Evolutionary conservation across 2,329 filamentous ascomycete species (phyloP).

Genomic region (Dendrostoma leiphaemia): DNA sequence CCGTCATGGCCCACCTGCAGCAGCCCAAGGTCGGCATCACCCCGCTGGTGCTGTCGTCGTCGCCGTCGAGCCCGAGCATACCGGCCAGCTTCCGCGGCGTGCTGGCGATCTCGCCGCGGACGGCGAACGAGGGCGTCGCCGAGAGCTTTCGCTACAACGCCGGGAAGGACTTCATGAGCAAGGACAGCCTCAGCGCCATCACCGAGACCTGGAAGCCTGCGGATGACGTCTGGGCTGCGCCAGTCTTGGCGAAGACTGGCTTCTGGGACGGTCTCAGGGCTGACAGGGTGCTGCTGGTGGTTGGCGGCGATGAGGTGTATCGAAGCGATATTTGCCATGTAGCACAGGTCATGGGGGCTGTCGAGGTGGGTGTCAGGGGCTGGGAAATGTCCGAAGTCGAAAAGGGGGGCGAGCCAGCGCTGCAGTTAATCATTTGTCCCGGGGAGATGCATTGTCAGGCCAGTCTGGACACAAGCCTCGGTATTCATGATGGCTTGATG

Average conservation of each 20-base stretch:
- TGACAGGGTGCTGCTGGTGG: slow-evolving; percentile 15
- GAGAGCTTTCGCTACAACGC: slow-evolving; percentile 20
- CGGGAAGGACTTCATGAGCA: slow-evolving; percentile 20
- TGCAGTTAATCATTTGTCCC: slow-evolving; percentile 19
- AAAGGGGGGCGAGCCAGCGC: neutral
- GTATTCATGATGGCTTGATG: slow-evolving; percentile 17
- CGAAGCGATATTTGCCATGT: slow-evolving; percentile 19
- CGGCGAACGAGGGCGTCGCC: slow-evolving; percentile 19
- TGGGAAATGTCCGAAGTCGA: neutral
- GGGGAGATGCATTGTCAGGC: slow-evolving; percentile 21
- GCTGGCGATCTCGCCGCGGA: slow-evolving; percentile 22
- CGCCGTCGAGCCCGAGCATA: neutral
- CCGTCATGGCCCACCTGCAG: slow-evolving; percentile 21
- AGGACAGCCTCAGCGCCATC: slow-evolving; percentile 13
- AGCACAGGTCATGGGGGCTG: slow-evolving; percentile 17
- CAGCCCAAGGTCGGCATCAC: slow-evolving; percentile 19
- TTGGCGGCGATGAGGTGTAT: slow-evolving; percentile 20
- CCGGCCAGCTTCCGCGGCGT: slow-evolving; percentile 16
- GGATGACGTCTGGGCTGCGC: slow-evolving; percentile 20
- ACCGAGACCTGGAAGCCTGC: slow-evolving; percentile 16
- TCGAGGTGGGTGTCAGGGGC: neutral
- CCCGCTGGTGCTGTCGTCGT: slow-evolving; percentile 7
- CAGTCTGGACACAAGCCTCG: slow-evolving; percentile 14
- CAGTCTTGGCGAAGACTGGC: slow-evolving; percentile 12
- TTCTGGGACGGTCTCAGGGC: slow-evolving; percentile 19